Base-by-base conservation (phyloP, 805 yeast species). In the Scheffersomyces ergatensis region DNA sequence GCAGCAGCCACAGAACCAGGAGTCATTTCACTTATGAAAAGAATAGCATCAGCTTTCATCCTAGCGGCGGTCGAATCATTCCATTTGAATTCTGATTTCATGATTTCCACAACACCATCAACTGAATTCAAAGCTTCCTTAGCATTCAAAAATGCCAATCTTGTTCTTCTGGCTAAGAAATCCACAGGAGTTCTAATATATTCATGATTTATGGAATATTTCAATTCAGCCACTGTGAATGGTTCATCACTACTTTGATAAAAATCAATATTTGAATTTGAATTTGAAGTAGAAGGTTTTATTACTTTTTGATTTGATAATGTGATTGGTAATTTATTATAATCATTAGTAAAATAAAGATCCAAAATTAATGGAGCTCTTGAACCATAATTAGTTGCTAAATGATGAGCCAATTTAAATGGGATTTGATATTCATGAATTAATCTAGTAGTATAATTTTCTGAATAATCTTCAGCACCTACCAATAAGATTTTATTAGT, bases 71-170 rank as follows among this genome's bases (percentile, higher is more conserved):
- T 75, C 13, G 66, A 72, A 33, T 71, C 70, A 50, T 72, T 72
- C 98, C 98, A 90, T 36, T 77, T 67, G 47, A 85, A 74, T 62
- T 86, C 93, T 38, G 77, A 72, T 50, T 82, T 89, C 93, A 90
- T 85, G 48, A 88, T 76, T 52, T 85, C 85, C 38, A 86, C 89
- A 29, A 92, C 95, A 47, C 83, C 85, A 47, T 89, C 95, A 42
- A 90, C 82, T 13, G 95, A 85, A 38, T 69, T 73, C 48, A 82
- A 67, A 12, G 97, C 96, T 49, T 85, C 89, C 62, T 80, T 80
- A 32, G 93, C 87, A 67, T 90, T 90, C 60, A 90, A 74, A 72
- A 89, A 92, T 2, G 96, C 96, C 60, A 88, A 80, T 67, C 98
- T 82, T 39, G 92, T 83, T 75, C 98, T 84, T 74, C 97, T 85